Conservation (phyloP, 345 rosid genomes). For the Angophora floribunda region DNA sequence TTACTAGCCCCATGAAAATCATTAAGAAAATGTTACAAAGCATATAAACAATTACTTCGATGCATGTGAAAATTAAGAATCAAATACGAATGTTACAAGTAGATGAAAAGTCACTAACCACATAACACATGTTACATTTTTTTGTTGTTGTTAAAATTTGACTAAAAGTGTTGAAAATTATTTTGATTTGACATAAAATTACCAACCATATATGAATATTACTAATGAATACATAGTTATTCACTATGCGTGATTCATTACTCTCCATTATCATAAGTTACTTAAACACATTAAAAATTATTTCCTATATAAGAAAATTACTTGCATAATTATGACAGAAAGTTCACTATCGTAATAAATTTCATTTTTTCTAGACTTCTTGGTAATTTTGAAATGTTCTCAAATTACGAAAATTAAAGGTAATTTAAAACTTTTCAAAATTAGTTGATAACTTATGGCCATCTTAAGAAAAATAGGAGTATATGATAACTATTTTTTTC, state of each 20-base stretch:
- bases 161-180: no score
- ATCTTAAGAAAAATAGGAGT: not conserved
- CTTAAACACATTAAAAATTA: no score
- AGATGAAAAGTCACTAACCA: no score
- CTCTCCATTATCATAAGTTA: not conserved
- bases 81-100: no score
- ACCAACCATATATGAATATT: no score
- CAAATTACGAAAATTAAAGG: no score
- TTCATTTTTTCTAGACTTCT: not conserved
- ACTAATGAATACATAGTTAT: not conserved
- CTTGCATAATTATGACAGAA: not conserved
- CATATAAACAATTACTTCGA: no score
- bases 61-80: no score
- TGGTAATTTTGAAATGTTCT: not conserved
- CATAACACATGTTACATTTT: no score
- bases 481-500: not conserved
- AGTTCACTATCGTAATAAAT: not conserved
- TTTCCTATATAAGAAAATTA: not conserved
- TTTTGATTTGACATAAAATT: no score
- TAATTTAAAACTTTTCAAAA: not conserved
- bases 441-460: not conserved
- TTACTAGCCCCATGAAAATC: not conserved
- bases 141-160: no score
- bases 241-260: no score
- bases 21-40: not conserved